Conservation (phyloP, 2,329 filamentous ascomycete species). For the Neonectria sp. region DNA sequence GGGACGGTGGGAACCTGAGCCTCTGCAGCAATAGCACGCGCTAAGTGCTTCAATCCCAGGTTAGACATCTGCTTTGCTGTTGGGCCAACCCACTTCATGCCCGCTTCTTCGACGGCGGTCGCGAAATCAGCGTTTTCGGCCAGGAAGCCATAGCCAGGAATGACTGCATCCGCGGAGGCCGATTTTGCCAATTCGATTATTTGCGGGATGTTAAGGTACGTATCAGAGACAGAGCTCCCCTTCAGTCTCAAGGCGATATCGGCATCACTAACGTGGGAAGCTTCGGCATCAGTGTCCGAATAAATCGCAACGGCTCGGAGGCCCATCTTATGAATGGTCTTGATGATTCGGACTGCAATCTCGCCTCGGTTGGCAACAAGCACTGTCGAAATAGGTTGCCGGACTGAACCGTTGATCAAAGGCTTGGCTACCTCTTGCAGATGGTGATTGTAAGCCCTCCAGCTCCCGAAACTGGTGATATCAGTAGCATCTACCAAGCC, state of each 20-base stretch:
- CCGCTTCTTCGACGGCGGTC: constrained; percentile 63
- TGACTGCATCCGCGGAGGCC: constrained; percentile 68
- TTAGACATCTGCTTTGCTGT: constrained; percentile 59
- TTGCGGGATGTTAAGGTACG: constrained; percentile 78
- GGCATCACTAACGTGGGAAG: constrained; percentile 79
- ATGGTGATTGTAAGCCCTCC: constrained; percentile 48
- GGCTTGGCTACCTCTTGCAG: neutral
- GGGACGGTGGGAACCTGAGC: constrained; percentile 54
- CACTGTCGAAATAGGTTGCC: constrained; percentile 44
- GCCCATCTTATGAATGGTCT: constrained; percentile 76
- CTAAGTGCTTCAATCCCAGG: constrained; percentile 57
- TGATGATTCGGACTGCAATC: constrained; percentile 76
- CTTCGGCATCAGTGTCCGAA: constrained; percentile 71
- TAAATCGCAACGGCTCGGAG: constrained; percentile 80
- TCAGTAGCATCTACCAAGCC: constrained; percentile 51
- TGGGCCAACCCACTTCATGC: constrained; percentile 73
- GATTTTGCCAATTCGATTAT: constrained; percentile 68
- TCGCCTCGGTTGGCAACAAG: constrained; percentile 80
- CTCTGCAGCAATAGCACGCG: constrained; percentile 51
- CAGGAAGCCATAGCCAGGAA: constrained; percentile 78
- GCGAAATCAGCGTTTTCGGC: constrained; percentile 76
- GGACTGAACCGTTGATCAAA: neutral
- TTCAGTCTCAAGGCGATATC: constrained; percentile 77
- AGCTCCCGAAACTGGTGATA: constrained; percentile 51
- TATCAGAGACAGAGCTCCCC: constrained; percentile 58